phyloP scores from a whole-genome alignment of 1,284 basidiomycete genomes.

The Fomitopsis betulina region DNA sequence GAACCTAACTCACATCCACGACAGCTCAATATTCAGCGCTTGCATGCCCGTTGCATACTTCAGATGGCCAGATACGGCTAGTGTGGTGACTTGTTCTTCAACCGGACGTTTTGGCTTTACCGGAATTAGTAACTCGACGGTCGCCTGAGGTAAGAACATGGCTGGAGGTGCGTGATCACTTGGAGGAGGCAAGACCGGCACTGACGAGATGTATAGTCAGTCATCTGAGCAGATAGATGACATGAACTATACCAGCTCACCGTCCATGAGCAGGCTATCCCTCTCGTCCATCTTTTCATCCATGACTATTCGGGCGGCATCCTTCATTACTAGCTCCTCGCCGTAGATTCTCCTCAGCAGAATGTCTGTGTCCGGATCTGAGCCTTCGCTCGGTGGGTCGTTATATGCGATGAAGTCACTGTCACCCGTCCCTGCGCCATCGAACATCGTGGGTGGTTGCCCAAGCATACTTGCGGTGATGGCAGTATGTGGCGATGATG shows the following conservation, averaged over 20 bases:
- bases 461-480: conserved; percentile 34
- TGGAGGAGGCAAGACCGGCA: conserved; percentile 5
- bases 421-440: conserved; percentile 1
- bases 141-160: conserved; percentile 10
- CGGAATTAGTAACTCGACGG: conserved; percentile 12
- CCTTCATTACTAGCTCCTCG: conserved; percentile 13
- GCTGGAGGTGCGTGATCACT: conserved; percentile 8
- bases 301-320: conserved; percentile 39
- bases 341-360: conserved; percentile 14
- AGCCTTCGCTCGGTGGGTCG: conserved; percentile 20
- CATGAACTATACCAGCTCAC: conserved; percentile 24
- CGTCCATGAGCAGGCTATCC: conserved; percentile 46
- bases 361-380: conserved; percentile 10
- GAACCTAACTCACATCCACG: conserved; percentile 55
- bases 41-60: conserved; percentile 55
- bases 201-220: neutral
- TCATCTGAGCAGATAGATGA: neutral
- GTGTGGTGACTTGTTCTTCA: neutral
- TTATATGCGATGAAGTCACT: neutral
- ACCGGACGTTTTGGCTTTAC: neutral
- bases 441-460: conserved; percentile 30
- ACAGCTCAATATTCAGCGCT: conserved; percentile 53
- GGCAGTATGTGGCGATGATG: conserved; percentile 26
- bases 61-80: conserved; percentile 29
- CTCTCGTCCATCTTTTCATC: conserved; percentile 52